Conservation (phyloP, 2,329 filamentous ascomycete genomes). For the Sporothrix dimorphospora region DNA sequence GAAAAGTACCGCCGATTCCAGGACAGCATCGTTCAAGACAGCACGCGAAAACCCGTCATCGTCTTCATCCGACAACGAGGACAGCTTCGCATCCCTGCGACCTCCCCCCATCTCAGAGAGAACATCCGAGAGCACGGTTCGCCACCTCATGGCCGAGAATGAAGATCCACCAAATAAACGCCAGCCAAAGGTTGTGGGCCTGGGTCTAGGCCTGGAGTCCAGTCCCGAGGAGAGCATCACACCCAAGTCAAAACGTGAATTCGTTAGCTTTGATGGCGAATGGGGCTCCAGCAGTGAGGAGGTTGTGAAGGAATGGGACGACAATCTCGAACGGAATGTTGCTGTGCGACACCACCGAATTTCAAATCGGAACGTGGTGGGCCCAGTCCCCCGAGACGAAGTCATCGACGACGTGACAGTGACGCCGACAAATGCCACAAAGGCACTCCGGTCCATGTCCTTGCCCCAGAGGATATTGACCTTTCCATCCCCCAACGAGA, state of each 20-base stretch:
- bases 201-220: conserved; percentile 50
- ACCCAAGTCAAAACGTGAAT: conserved; percentile 52
- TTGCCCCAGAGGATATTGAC: conserved; percentile 48
- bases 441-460: conserved; percentile 53
- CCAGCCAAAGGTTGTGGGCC: conserved; percentile 45
- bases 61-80: conserved; percentile 61
- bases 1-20: conserved; percentile 61
- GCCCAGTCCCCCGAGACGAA: conserved; percentile 39
- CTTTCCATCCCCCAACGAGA: conserved; percentile 44
- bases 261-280: conserved; percentile 61
- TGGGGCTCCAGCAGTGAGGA: conserved; percentile 53
- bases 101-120: conserved; percentile 44
- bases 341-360: conserved; percentile 53
- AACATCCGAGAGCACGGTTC: conserved; percentile 51
- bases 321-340: conserved; percentile 57
- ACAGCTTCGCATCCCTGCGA: conserved; percentile 48
- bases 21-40: conserved; percentile 72
- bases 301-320: conserved; percentile 59
- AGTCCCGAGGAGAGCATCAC: conserved; percentile 47
- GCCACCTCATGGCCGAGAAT: conserved; percentile 39
- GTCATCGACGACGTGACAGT: conserved; percentile 53
- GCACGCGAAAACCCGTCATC: conserved; percentile 64
- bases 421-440: conserved; percentile 56
- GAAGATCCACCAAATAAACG: conserved; percentile 36
- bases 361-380: conserved; percentile 35